phyloP scores from a whole-genome alignment of 2,329 filamentous ascomycete species.

The Penicillium sp. region DNA sequence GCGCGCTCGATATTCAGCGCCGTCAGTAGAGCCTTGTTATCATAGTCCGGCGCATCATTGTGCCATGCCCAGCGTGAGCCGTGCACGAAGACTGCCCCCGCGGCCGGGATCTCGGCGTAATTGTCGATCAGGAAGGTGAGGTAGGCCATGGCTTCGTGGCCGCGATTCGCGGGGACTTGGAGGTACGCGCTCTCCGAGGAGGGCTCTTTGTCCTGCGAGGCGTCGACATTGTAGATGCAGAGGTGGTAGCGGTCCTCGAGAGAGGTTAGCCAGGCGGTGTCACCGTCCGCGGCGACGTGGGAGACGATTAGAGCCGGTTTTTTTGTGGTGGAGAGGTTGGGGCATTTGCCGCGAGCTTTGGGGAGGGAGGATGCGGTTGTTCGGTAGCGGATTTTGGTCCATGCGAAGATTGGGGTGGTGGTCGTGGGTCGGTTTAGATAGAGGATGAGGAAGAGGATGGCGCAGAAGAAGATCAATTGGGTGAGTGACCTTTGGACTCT shows the following conservation, averaged over 20 bases:
- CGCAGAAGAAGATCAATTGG: conserved; percentile 40
- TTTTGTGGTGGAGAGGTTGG: conserved; percentile 37
- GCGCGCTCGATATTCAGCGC: conserved; percentile 44
- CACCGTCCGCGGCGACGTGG: conserved; percentile 45
- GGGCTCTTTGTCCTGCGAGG: conserved; percentile 20
- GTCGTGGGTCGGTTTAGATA: conserved; percentile 41
- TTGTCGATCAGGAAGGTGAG: conserved; percentile 53
- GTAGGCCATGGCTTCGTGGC: conserved; percentile 52
- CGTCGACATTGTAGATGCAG: conserved; percentile 50
- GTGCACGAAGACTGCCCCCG: conserved; percentile 48
- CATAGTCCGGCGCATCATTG: conserved; percentile 48
- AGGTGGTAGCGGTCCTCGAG: conserved; percentile 47
- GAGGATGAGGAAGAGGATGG: conserved; percentile 40
- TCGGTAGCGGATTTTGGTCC: conserved; percentile 49
- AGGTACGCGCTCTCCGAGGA: conserved; percentile 30
- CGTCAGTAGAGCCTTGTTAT: conserved; percentile 46
- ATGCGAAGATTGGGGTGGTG: conserved; percentile 37
- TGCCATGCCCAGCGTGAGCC: conserved; percentile 50
- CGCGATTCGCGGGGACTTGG: conserved; percentile 50
- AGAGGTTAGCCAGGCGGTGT: conserved; percentile 45
- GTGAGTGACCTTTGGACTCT: conserved; percentile 38
- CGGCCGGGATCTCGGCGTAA: conserved; percentile 42
- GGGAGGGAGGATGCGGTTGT: conserved; percentile 40
- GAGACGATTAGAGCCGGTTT: conserved; percentile 53
- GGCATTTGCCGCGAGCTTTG: conserved; percentile 46